Percentiles rank a stretch among this genome's conserved stretches.
Evolutionary conservation across 1,284 basidiomycete genomes (phyloP).

Genomic region (Mycosarcoma maydis): DNA sequence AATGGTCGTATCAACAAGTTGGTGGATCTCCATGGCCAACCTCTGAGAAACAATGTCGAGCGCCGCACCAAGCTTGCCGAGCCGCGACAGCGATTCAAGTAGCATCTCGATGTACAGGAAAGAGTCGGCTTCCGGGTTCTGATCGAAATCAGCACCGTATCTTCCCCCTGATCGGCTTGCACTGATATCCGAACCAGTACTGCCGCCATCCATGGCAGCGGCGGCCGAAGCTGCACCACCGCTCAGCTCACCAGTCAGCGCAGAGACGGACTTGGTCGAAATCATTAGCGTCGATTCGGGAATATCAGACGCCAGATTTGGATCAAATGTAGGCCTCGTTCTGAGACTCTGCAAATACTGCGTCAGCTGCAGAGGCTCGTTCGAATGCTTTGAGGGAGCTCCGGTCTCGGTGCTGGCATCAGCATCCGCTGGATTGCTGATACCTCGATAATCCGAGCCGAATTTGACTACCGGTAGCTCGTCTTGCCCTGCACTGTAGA

Average conservation of each 20-base stretch:
- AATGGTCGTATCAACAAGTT: constrained; percentile 84
- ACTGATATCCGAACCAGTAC: neutral
- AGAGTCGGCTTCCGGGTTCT: constrained; percentile 88
- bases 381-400: neutral
- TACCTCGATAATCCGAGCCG: constrained; percentile 40
- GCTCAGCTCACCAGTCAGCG: constrained; percentile 27
- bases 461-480: constrained; percentile 55
- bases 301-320: constrained; percentile 46
- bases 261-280: constrained; percentile 34
- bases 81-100: constrained; percentile 86
- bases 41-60: constrained; percentile 87
- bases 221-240: constrained; percentile 1
- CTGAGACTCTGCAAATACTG: constrained; percentile 43
- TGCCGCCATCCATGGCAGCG: neutral
- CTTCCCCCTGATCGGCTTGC: constrained; percentile 8
- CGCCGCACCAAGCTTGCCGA: constrained; percentile 86
- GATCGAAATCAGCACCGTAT: constrained; percentile 39
- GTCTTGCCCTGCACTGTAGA: constrained; percentile 83
- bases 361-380: constrained; percentile 38
- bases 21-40: constrained; percentile 83
- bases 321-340: constrained; percentile 43
- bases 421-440: neutral
- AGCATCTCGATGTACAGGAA: constrained; percentile 94
- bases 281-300: constrained; percentile 34
- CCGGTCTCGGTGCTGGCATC: neutral